Conservation (phyloP, 2,329 filamentous ascomycete species). For the Tolypocladium endophyticum region DNA sequence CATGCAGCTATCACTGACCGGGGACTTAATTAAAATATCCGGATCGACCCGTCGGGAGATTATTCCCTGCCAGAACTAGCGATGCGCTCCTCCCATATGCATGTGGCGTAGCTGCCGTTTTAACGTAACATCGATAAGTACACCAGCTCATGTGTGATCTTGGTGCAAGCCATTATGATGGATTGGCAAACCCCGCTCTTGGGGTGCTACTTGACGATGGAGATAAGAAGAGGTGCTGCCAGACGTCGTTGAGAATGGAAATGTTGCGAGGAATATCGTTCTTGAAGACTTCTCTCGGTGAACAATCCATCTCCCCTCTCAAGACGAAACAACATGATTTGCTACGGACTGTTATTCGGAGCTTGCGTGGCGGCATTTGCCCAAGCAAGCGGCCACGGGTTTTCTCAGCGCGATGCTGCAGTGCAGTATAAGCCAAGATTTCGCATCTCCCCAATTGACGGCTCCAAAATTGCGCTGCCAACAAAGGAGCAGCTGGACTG, state of each 20-base stretch:
- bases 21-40: neutral
- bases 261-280: neutral
- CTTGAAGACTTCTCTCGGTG: neutral
- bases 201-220: neutral
- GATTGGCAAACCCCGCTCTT: neutral
- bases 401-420: neutral
- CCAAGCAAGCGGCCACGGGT: neutral
- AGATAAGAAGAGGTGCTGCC: neutral
- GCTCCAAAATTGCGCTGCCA: constrained; percentile 14
- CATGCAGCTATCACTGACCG: neutral
- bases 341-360: neutral
- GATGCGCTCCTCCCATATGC: neutral
- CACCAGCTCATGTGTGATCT: neutral
- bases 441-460: constrained; percentile 14
- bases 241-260: neutral
- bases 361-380: neutral
- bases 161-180: neutral
- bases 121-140: neutral
- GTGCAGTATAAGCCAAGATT: constrained; percentile 7
- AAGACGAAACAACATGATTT: neutral
- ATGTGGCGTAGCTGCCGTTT: neutral
- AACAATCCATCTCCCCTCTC: neutral
- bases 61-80: neutral
- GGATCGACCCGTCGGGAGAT: neutral
- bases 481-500: constrained; percentile 13